Evolutionary conservation across 768 basidiomycete genomes (phyloP), one percentile per base, ranked within the genome.

Genomic region (Termitomyces sp.): DNA sequence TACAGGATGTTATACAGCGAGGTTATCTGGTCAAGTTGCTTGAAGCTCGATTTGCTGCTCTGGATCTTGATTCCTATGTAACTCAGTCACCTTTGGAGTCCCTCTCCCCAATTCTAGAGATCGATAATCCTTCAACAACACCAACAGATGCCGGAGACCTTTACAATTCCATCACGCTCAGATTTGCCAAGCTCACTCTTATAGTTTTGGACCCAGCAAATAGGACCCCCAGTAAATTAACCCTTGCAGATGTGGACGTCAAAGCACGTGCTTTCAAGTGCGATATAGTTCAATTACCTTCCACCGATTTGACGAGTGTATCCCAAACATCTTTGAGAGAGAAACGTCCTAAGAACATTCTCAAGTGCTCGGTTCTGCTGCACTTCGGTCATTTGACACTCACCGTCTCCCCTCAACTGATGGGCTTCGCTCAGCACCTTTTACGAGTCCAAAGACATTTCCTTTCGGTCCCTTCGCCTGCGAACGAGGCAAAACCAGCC

Each of bases 341-440:
- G 28, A 73, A 68, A 61, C 66, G 69, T 13, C 63, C 71, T 33
- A 70, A 68, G 50, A 60, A 49, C 18, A 65, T 77, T 32, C 67
- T 64, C 26, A 74, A 73, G 57, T 62, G 69, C 14, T 68, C 75
- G 4, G 60, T 78, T 28, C 70, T 74, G 20, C 46, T 83, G 30
- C 69, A 74, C 26, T 41, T 81, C 18, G 78, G 77, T 0, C 75
- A 79, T 44, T 57, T 80, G 28, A 70, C 71, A 16, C 60, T 85
- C 51, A 67, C 67, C 6, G 73, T 86, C 13, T 79, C 71, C n/a
- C 85, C 88, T 23, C 81, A 81, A 59, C 71, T 88, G 36, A 81
- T 88, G 73, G 70, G 75, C 28, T 88, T 88, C 63, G 77, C 80
- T 10, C 85, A 82, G 69, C 75, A 80, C 61, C 61, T 81, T 50